Base-by-base conservation (phyloP, 805 yeast species). In the Yamadazyma sp. region DNA sequence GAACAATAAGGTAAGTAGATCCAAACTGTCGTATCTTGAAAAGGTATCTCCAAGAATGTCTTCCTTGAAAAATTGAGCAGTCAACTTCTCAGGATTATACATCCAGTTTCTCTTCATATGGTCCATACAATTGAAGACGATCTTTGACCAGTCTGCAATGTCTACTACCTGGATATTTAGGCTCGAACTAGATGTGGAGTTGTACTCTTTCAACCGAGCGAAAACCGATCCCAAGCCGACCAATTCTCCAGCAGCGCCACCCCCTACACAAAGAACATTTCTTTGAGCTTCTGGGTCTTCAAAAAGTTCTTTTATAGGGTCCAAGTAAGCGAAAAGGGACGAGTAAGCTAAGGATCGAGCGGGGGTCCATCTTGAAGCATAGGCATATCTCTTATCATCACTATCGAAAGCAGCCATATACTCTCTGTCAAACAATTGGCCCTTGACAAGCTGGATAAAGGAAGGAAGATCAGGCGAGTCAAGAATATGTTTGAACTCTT, bases 231-330 rank as follows among this genome's bases (percentile, higher is more conserved):
- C 77, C 28, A 86, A 52, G 0, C 77, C 85, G 21, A 79, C 77
- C 16, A 87, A 59, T 54, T 88, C 96, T 2, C 88, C 85, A 4
- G 91, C 86, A 0, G 96, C 96, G 23, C 96, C 96, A 16, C 95
- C 96, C 13, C 96, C 96, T 24, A 89, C 70, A 49, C 82, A 76
- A 23, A 87, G 55, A 0, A 81, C 75, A 5, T 69, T 57, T 3
- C 62, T 52, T 11, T 57, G 50, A 12, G 43, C 37, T 5, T 52
- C 52, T 3, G 63, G 60, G 26, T 63, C 60, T 25, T 55, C 54
- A 8, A 76, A 51, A 15, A 71, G 25, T 3, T 60, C 55, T 28
- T 59, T 53, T 7, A 79, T 56, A 3, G 70, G 70, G 4, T 57
- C 59, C 19, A 82, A 60, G 10, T 74, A 64, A 1, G 78, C 67